Evolutionary conservation across 805 yeast genomes (phyloP), one percentile per base, ranked within the genome.

Genomic region (Peterozyma toletana): DNA sequence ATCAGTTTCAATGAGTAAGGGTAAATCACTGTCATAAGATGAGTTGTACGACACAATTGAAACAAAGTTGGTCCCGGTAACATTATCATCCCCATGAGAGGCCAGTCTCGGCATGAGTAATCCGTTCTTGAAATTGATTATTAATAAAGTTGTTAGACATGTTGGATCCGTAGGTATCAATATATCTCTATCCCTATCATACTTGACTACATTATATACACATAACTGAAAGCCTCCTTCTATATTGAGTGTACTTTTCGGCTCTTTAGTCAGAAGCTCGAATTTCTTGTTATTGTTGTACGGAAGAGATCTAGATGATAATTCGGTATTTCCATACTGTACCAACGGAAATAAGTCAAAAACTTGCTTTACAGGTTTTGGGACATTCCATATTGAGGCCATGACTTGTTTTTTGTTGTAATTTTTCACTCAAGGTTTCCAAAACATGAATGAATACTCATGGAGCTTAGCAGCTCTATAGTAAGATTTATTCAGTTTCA

Each of bases 141-240:
- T 53, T 18, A 81, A 57, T 39, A 75, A 65, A 11, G 70, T 62
- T 15, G 66, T 64, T 9, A 79, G 57, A 40, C 85, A 75, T 11
- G 71, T 54, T 0, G 88, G 88, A 51, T 83, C 89, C 0, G 76
- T 66, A 1, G 86, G 79, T 1, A 75, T 51, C 14, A 59, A 49
- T 1, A 57, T 50, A 9, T 54, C 46, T 1, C 47, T 53, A 33
- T 59, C 57, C 11, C 61, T 63, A 2, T 57, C 46, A 38, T 60
- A 59, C 7, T 61, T 55, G 16, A 52, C 38, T 2, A 75, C 63
- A 50, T 72, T 73, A 53, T 76, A 78, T 1, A 78, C 80, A 1
- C 80, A 84, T 16, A 82, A 54, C 30, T 68, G 67, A 59, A 80
- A 78, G 11, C 57, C 54, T 30, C 54, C 51, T 40, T 45, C 48